Evolutionary conservation across 2,329 filamentous ascomycete species (phyloP).

Genomic region (Ilyonectria robusta): DNA sequence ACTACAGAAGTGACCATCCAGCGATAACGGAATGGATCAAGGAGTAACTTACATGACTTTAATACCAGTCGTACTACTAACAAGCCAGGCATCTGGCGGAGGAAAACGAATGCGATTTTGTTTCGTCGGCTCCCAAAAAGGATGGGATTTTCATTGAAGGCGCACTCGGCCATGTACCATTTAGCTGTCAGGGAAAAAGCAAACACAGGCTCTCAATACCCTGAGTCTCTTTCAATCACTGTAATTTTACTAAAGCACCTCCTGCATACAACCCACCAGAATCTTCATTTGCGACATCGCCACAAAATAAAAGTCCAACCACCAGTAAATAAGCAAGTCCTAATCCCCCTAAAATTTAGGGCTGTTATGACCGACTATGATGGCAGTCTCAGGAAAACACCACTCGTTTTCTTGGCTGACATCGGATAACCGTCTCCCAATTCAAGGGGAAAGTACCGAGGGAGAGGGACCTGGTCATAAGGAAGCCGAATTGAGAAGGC

Average conservation of each 20-base stretch:
- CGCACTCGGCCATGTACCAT: neutral
- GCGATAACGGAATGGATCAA: neutral
- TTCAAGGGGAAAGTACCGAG: neutral
- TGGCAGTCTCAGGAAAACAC: no score
- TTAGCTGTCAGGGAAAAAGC: conserved; percentile 1
- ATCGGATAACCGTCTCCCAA: no score
- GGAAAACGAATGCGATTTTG: neutral
- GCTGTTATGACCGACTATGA: neutral
- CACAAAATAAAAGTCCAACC: no score
- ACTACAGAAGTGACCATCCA: conserved; percentile 31
- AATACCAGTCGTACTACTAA: neutral
- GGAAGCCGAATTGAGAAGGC: neutral
- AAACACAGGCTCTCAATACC: neutral
- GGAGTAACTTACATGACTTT: neutral
- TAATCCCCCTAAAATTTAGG: no score
- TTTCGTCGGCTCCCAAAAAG: conserved; percentile 6
- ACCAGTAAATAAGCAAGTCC: no score
- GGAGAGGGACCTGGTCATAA: neutral
- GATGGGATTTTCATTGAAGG: conserved; percentile 4
- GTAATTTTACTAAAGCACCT: no score
- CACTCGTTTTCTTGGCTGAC: no score
- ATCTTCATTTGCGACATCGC: no score
- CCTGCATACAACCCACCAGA: no score
- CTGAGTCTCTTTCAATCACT: no score
- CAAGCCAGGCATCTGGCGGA: neutral